Percentiles rank a stretch among this genome's conserved stretches.
Evolutionary conservation across 2,329 filamentous ascomycete genomes (phyloP).

Genomic region (Macrophomina tecta): DNA sequence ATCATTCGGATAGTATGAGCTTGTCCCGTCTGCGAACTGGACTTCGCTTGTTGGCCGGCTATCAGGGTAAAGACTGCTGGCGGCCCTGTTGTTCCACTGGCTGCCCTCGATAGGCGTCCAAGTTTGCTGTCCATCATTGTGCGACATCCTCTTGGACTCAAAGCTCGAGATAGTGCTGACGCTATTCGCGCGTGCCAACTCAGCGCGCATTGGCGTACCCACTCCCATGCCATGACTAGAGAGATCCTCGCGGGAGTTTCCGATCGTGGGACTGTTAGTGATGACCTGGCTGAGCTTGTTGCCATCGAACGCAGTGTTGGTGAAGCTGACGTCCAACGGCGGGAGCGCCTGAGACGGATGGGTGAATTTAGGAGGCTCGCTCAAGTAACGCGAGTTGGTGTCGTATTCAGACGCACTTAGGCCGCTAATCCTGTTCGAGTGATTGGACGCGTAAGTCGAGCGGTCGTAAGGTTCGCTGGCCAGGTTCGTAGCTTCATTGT

Average conservation of each 20-base stretch:
- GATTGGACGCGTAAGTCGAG: constrained; percentile 46
- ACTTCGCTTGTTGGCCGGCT: constrained; percentile 54
- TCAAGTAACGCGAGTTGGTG: constrained; percentile 64
- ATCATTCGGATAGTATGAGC: constrained; percentile 54
- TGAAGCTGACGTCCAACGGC: constrained; percentile 66
- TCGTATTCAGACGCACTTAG: constrained; percentile 53
- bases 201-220: constrained; percentile 43
- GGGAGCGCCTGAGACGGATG: constrained; percentile 71
- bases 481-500: constrained; percentile 64
- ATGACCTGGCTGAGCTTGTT: constrained; percentile 70
- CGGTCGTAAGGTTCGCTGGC: constrained; percentile 66
- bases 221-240: constrained; percentile 35
- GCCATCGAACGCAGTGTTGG: constrained; percentile 55
- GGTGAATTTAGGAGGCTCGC: constrained; percentile 47
- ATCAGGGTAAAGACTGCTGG: constrained; percentile 53
- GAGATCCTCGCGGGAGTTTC: constrained; percentile 58
- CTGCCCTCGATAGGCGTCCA: constrained; percentile 44
- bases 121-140: constrained; percentile 40
- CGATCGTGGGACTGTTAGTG: constrained; percentile 72
- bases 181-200: constrained; percentile 45
- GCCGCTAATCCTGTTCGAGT: constrained; percentile 41
- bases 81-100: constrained; percentile 39
- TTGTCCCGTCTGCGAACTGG: constrained; percentile 61
- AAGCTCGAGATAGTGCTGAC: constrained; percentile 41
- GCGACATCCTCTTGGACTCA: constrained; percentile 32